phyloP scores from a whole-genome alignment of 1,284 basidiomycete species.

The Microbotryum silenes-acaulis region DNA sequence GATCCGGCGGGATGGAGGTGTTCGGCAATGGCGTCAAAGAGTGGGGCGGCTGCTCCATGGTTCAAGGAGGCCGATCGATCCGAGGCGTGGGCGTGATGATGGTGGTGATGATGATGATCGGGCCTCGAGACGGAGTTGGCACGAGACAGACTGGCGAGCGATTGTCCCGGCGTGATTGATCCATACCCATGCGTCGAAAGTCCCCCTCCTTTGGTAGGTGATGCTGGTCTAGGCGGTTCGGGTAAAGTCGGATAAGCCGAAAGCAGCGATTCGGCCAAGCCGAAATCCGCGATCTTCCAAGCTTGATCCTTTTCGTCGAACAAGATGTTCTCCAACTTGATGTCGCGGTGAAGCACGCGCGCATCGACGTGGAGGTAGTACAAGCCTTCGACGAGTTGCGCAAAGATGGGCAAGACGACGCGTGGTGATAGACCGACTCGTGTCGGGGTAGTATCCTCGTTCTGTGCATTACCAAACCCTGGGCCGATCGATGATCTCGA shows the following conservation, averaged over 20 bases:
- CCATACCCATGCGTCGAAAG: background rate
- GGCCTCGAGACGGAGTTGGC: conserved; percentile 34
- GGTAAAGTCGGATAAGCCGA: too few species aligned
- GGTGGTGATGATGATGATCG: conserved; percentile 11
- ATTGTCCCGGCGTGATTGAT: background rate
- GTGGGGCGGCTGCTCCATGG: conserved; percentile 35
- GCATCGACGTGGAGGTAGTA: conserved; percentile 75
- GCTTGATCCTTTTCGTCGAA: conserved; percentile 41
- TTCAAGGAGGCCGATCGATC: conserved; percentile 37
- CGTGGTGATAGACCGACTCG: background rate
- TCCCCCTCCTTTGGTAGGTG: too few species aligned
- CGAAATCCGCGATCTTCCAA: conserved; percentile 63
- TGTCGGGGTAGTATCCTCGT: background rate
- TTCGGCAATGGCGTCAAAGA: conserved; percentile 12
- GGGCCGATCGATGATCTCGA: background rate
- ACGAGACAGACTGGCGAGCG: conserved; percentile 28
- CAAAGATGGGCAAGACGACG: conserved; percentile 57
- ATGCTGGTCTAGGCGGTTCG: too few species aligned
- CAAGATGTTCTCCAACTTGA: conserved; percentile 95
- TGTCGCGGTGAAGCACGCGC: conserved; percentile 74
- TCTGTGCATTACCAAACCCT: background rate
- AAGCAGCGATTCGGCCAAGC: conserved; percentile 50
- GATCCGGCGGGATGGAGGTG: conserved; percentile 67
- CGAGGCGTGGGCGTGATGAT: conserved; percentile 50
- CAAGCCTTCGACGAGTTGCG: conserved; percentile 78